phyloP scores from a whole-genome alignment of 1,284 basidiomycete species.

The Mycena sp. region DNA sequence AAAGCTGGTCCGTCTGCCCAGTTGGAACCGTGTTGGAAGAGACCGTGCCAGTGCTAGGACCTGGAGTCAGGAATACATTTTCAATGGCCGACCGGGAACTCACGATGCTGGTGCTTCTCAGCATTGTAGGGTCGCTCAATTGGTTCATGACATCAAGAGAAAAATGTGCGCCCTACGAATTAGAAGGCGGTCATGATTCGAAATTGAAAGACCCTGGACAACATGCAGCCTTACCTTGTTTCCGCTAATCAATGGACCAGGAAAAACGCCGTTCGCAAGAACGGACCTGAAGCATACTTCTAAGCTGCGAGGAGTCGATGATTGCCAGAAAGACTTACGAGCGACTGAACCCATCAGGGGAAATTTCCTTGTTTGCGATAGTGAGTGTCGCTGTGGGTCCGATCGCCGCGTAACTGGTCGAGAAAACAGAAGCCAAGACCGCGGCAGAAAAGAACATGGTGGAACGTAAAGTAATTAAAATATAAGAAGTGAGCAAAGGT shows the following conservation, averaged over 20 bases:
- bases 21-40: conserved; percentile 17
- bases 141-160: conserved; percentile 18
- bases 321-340: conserved; percentile 34
- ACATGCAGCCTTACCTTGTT: neutral
- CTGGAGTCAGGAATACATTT: too few relatives aligned
- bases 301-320: too few relatives aligned
- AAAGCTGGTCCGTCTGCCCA: conserved; percentile 21
- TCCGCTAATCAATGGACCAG: conserved; percentile 19
- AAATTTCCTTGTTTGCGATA: conserved; percentile 34
- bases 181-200: neutral
- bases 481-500: neutral
- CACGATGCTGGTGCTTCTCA: conserved; percentile 17
- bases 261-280: conserved; percentile 19
- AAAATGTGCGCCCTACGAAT: conserved; percentile 16
- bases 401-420: conserved; percentile 18
- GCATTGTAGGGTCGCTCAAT: conserved; percentile 22
- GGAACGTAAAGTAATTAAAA: neutral
- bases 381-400: conserved; percentile 30
- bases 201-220: neutral
- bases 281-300: too few relatives aligned
- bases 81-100: too few relatives aligned
- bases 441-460: neutral
- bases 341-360: conserved; percentile 39
- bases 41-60: conserved; percentile 29
- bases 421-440: neutral